Evolutionary conservation across 805 yeast species (phyloP).

Genomic region (Lipomyces starkeyi): DNA sequence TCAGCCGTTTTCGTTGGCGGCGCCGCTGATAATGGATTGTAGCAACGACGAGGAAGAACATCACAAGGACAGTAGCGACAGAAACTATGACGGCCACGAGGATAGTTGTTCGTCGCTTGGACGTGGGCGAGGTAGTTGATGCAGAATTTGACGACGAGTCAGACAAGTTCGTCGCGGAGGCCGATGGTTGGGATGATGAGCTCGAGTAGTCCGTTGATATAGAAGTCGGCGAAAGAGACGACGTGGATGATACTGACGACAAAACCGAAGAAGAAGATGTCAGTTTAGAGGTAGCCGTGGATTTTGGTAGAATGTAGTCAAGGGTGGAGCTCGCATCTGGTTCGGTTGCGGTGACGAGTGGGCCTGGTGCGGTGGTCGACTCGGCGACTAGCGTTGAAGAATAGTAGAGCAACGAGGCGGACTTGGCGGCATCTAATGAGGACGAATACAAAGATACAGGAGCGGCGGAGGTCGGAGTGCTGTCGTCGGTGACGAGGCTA

Average conservation of each 20-base stretch:
- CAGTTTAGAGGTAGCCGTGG: not conserved
- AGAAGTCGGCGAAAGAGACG: not conserved
- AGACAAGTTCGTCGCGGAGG: not conserved
- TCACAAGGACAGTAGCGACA: constrained; percentile 1
- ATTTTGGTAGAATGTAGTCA: not conserved
- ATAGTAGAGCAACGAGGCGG: not conserved
- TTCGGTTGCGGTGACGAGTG: not conserved
- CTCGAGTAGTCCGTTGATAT: too few relatives aligned
- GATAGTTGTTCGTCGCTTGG: not conserved
- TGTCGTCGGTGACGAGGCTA: not conserved
- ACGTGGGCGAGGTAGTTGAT: not conserved
- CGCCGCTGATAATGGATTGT: not conserved
- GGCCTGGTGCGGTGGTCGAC: not conserved
- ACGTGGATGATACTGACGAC: not conserved
- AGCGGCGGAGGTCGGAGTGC: not conserved
- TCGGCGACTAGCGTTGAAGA: not conserved
- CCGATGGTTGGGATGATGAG: not conserved
- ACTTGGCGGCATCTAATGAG: too few relatives aligned
- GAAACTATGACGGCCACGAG: constrained; percentile 3
- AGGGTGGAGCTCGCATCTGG: not conserved
- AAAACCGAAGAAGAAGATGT: not conserved
- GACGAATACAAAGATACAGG: not conserved
- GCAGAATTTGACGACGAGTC: not conserved
- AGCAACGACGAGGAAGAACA: not conserved
- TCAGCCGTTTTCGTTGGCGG: not conserved